Percentiles rank a stretch among this genome's conserved stretches.
Evolutionary conservation across 495 filamentous ascomycete species (phyloP).

Genomic region (Apodospora peruviana): DNA sequence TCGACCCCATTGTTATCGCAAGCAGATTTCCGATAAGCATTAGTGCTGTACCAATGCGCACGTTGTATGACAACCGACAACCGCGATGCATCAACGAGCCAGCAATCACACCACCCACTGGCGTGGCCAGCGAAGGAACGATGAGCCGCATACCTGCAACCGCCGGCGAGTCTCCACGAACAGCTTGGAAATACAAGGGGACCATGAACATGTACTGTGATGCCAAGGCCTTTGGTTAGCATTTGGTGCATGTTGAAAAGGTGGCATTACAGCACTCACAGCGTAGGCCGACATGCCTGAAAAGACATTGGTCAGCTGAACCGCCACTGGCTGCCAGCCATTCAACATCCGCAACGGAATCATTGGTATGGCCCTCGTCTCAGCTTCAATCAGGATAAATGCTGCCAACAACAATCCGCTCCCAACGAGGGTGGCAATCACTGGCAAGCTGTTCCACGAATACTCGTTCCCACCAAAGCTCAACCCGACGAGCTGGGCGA

Average conservation of each 20-base stretch:
- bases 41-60: slow-evolving; percentile 49
- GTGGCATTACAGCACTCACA: slow-evolving; percentile 29
- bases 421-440: slow-evolving; percentile 43
- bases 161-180: slow-evolving; percentile 54
- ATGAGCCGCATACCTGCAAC: slow-evolving; percentile 53
- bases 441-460: slow-evolving; percentile 49
- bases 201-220: slow-evolving; percentile 60
- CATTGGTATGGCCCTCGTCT: slow-evolving; percentile 55
- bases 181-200: slow-evolving; percentile 60
- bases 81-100: slow-evolving; percentile 60
- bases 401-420: slow-evolving; percentile 45
- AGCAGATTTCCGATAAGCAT: slow-evolving; percentile 58
- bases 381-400: slow-evolving; percentile 53
- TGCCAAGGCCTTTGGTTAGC: background rate
- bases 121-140: slow-evolving; percentile 56
- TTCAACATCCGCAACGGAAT: slow-evolving; percentile 56
- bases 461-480: slow-evolving; percentile 59
- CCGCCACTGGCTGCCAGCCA: slow-evolving; percentile 46
- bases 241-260: background rate
- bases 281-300: slow-evolving; percentile 58
- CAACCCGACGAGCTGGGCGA: slow-evolving; percentile 51
- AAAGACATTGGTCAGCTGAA: slow-evolving; percentile 57
- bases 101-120: slow-evolving; percentile 54
- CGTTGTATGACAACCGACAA: slow-evolving; percentile 49
- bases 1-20: slow-evolving; percentile 47